A percentile compares a stretch with the other conserved stretches of the same genome.
These are phyloP conservation scores for Leccinum truebloodii DNA, from an alignment of 768 basidiomycete species.

Conservation along the genomic window DNA sequence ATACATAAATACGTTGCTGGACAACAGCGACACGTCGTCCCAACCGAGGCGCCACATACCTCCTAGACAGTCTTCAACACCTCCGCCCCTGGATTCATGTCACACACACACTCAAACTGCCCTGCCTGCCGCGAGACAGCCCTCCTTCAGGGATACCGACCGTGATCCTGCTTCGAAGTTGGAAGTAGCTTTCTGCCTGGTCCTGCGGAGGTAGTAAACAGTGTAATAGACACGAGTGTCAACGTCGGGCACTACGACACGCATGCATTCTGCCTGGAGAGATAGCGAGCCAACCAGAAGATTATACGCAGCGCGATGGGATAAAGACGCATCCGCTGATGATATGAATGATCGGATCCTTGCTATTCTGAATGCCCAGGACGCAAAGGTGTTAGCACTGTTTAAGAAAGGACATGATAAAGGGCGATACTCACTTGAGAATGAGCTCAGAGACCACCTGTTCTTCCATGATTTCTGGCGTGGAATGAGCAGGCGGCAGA, in stretches of 20 bases:
- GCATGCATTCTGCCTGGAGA: too few relatives aligned
- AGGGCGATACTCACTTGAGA: conserved; percentile 5
- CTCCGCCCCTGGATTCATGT: background rate
- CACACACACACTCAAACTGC: too few relatives aligned
- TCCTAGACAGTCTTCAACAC: conserved; percentile 32
- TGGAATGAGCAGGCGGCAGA: background rate
- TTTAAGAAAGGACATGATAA: background rate
- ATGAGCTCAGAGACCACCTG: conserved; percentile 15
- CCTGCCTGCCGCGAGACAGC: too few relatives aligned
- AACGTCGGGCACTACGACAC: too few relatives aligned
- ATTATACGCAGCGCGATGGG: too few relatives aligned
- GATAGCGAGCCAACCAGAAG: too few relatives aligned
- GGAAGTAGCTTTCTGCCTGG: too few relatives aligned
- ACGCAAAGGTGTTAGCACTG: background rate
- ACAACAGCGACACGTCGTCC: too few relatives aligned
- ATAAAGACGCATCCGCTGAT: too few relatives aligned
- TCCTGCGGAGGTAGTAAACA: too few relatives aligned
- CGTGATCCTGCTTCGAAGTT: too few relatives aligned
- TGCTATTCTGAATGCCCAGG: conserved; percentile 11
- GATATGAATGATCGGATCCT: background rate
- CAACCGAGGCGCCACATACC: conserved; percentile 12
- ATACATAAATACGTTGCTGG: background rate
- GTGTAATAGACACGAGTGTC: too few relatives aligned
- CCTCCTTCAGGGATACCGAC: conserved; percentile 5
- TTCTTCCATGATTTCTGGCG: background rate